A percentile compares a stretch with the other conserved stretches of the same genome.
Evolutionary conservation across 352 stramenopile species (phyloP).

Genomic region (Phytopythium montanum): DNA sequence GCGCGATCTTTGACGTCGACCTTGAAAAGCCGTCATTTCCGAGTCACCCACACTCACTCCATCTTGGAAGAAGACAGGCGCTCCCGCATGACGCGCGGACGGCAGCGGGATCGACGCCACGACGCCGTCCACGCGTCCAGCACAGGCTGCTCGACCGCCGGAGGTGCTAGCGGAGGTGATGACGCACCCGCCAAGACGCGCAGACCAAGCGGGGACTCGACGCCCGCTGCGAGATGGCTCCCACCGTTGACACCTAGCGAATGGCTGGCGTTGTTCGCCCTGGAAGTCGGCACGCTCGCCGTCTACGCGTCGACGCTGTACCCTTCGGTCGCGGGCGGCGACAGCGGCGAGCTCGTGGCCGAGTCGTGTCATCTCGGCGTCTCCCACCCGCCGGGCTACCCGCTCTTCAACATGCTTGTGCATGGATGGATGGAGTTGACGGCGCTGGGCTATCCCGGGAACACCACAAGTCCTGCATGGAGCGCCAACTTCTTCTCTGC

Average conservation of each 20-base stretch:
- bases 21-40: no score
- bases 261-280: conserved; percentile 3
- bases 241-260: background rate
- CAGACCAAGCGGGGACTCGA: background rate
- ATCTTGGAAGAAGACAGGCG: background rate
- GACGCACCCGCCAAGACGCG: background rate
- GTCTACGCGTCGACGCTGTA: conserved; percentile 84
- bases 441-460: background rate
- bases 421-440: conserved; percentile 42
- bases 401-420: conserved; percentile 91
- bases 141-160: background rate
- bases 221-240: background rate
- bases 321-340: conserved; percentile 84
- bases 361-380: conserved; percentile 93
- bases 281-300: conserved; percentile 24
- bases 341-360: conserved; percentile 91
- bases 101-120: background rate
- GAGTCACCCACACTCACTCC: background rate
- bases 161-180: background rate
- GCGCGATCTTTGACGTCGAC: background rate
- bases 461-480: conserved; percentile 46
- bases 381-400: conserved; percentile 93
- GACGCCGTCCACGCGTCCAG: background rate
- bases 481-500: conserved; percentile 89
- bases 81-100: background rate